A percentile compares a stretch with the other conserved stretches of the same genome.
phyloP scores from a whole-genome alignment of 495 filamentous ascomycete species.

The Annulohypoxylon stygium region DNA sequence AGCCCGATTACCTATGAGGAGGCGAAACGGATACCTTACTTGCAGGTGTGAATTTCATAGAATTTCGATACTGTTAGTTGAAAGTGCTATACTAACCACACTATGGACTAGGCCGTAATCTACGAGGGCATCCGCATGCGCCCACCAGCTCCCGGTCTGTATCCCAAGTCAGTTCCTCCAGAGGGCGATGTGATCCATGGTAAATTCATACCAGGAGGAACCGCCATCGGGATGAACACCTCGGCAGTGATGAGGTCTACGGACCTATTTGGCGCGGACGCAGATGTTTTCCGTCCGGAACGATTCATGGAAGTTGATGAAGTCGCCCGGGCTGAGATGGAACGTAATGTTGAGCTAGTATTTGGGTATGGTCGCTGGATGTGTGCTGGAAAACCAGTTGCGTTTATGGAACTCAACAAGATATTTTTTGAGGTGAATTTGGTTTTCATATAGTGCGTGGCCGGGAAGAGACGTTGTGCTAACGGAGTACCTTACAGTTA shows the following conservation, averaged over 20 bases:
- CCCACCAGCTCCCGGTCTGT: slow-evolving; percentile 3
- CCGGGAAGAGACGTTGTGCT: not conserved
- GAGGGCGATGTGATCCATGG: slow-evolving; percentile 10
- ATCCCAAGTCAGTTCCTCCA: slow-evolving; percentile 7
- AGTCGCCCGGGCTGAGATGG: slow-evolving; percentile 4
- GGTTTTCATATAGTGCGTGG: not conserved
- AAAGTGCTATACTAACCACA: not conserved
- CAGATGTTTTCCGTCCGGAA: slow-evolving; percentile 10
- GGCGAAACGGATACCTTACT: slow-evolving; percentile 13
- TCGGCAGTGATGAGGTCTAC: slow-evolving; percentile 1
- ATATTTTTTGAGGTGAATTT: slow-evolving; percentile 14
- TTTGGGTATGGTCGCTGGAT: slow-evolving; percentile 12
- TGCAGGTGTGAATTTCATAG: slow-evolving; percentile 6
- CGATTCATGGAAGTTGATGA: slow-evolving; percentile 12
- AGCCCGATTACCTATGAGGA: slow-evolving; percentile 9
- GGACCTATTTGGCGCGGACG: slow-evolving; percentile 8
- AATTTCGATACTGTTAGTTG: not conserved
- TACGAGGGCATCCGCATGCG: slow-evolving; percentile 17
- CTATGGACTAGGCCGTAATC: not conserved
- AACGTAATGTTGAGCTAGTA: not conserved
- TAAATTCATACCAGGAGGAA: slow-evolving; percentile 11
- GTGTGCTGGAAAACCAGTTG: slow-evolving; percentile 8
- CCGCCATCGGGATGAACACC: slow-evolving; percentile 16
- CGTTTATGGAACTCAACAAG: slow-evolving; percentile 18
- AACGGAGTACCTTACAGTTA: not conserved